phyloP scores from a whole-genome alignment of 2,329 filamentous ascomycete genomes.

The Scedosporium aurantiacum region DNA sequence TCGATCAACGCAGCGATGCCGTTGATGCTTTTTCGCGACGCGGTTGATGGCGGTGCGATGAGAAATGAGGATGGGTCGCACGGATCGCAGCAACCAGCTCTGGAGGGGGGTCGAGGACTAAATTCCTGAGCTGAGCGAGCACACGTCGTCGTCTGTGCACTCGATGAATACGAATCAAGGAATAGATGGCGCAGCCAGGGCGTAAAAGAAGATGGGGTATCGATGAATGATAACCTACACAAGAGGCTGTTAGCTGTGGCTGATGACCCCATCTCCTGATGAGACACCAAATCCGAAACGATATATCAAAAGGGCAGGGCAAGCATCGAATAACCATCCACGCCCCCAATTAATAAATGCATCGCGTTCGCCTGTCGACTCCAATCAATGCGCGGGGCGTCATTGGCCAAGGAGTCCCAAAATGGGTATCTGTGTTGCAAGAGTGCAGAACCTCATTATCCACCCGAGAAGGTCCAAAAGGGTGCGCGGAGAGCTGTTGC shows the following conservation, averaged over 20 bases:
- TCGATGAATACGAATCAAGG: not conserved
- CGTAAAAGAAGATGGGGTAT: not conserved
- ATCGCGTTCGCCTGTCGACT: not conserved
- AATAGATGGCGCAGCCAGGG: not conserved
- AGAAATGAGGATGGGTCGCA: not conserved
- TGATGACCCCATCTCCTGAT: not conserved
- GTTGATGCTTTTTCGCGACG: not conserved
- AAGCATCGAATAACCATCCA: not conserved
- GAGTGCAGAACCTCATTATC: not conserved
- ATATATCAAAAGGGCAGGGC: not conserved
- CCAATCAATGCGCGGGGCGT: not conserved
- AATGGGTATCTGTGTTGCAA: not conserved
- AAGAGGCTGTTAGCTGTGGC: not conserved
- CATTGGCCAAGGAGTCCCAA: not conserved
- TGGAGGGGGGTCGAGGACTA: not conserved
- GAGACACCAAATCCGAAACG: not conserved
- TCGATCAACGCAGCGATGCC: not conserved
- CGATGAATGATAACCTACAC: not conserved
- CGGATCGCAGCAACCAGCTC: not conserved
- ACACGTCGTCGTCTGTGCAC: not conserved
- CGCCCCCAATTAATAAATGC: not conserved
- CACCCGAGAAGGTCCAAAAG: not conserved
- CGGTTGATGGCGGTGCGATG: not conserved
- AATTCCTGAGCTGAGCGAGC: not conserved
- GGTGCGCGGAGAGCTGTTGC: not conserved